Evolutionary conservation across 345 rosid genomes (phyloP), one percentile per base, ranked within the genome.

Genomic region (Bruguiera gymnorhiza): DNA sequence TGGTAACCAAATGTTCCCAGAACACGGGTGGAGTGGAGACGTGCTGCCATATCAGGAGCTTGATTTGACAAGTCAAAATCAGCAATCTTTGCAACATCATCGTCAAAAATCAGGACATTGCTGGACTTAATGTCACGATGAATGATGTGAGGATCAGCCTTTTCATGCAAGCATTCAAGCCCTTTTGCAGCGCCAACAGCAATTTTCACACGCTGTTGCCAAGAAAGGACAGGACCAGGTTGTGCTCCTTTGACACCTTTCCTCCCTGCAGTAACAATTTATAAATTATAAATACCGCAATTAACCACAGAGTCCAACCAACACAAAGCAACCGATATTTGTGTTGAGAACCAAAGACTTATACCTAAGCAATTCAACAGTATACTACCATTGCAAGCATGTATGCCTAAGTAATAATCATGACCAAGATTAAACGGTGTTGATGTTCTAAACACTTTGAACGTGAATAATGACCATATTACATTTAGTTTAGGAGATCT

Each of bases 1-100:
- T 94, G 98, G 73, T 89, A 94, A 72, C 96, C 98, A 63, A 89
- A 94, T 68, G 92, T 94, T 79, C 98, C 97, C 15, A 91, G 87
- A 66, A 94, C 96, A 79, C 96, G 93, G 50, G 97, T 94, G 16
- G 98, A 91, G 72, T 91, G 95, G 60, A 94, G 95, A 20, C 97
- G 91, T 18, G 97, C 95, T 62, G 97, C 86, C 82, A 81, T 80
- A 78, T 91, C 96, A 60, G 96, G 97, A 69, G 95, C 91, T 85
- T 91, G 97, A 81, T 91, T 86, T 31, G 96, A 89, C 81, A 91
- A 82, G 81, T 94, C 96, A 58, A 94, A 94, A 80, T 94, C 96
- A 61, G 90, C 94, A 82, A 94, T 83, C 79, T 94, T 91, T 50
- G 97, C 96, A 68, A 86, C 89, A 77, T 88, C 89, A 69, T 89